Base-by-base conservation (phyloP, 1,284 basidiomycete genomes). In the Coniferiporia weirii region DNA sequence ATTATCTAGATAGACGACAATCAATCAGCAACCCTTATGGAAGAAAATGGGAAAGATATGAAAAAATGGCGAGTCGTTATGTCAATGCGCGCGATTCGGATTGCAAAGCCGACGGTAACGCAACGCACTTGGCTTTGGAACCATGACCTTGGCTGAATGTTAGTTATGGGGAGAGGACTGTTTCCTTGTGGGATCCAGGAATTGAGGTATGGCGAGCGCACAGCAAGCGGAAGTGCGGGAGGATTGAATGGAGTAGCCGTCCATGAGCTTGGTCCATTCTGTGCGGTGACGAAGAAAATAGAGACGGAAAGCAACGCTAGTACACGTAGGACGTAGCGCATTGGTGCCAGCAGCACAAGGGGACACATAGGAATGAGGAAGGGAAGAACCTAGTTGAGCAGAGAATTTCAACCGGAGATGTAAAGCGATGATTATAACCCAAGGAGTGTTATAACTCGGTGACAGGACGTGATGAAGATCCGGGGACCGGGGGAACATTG, bases 151-250 rank as follows among this genome's bases (percentile, higher is more conserved):
- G 53, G 27, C 36, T 38, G 56, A 17, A 27, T 38, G 10, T 10
- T 10, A 44, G n/a, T 52, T 35, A 49, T 22, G 3, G 52, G 7
- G 27, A 4, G 10, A 19, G 56, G 47, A 8, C 82, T 74, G 22
- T 65, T 60, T 1, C 77, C 75, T 66, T 86, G 83, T 2, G 77
- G 70, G 17, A 85, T 73, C 85, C 85, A 88, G 4, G 80, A 75
- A 45, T 81, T 85, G 35, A 89, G 69, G 65, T 87, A 88, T 1
- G 85, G 85, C 1, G 79, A 76, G 44, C 82, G 75, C 9, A 86
- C 83, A n/a, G 83, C 84, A 22, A 86, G 75, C 10, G 83, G 83
- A 54, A 82, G 73, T 0, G 82, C 73, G 3, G 79, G 74, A 22
- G 83, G 81, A 63, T 77, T 83, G 69, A 84, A 83, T 3, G 83